phyloP scores from a whole-genome alignment of 805 yeast species.

The Wickerhamomyces xylosicus region DNA sequence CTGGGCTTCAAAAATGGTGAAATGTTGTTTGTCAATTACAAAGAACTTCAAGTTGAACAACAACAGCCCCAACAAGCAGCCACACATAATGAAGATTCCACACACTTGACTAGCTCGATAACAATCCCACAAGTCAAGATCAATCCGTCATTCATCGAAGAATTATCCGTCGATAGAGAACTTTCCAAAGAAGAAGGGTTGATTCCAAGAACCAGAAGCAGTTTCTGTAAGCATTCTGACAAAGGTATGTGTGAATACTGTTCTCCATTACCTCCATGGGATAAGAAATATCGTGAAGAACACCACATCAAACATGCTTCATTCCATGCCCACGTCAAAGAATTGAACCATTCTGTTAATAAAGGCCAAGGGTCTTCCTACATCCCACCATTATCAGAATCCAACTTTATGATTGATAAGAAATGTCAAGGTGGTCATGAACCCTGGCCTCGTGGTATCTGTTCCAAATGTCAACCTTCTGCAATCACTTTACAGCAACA shows the following conservation, averaged over 20 bases:
- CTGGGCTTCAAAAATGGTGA: conserved; percentile 40
- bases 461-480: conserved; percentile 94
- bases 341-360: conserved; percentile 56
- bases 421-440: conserved; percentile 74
- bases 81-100: not conserved
- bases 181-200: conserved; percentile 64
- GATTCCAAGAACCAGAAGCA: conserved; percentile 50
- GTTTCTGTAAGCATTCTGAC: conserved; percentile 76
- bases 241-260: conserved; percentile 98
- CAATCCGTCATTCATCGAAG: conserved; percentile 27
- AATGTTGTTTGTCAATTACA: conserved; percentile 29
- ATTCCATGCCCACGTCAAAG: conserved; percentile 72
- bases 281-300: conserved; percentile 60
- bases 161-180: conserved; percentile 54
- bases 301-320: conserved; percentile 81
- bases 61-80: conserved; percentile 1
- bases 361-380: conserved; percentile 51
- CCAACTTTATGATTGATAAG: conserved; percentile 52
- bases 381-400: conserved; percentile 70
- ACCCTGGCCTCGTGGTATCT: conserved; percentile 92
- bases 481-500: conserved; percentile 90
- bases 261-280: conserved; percentile 94
- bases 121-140: conserved; percentile 4
- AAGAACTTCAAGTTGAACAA: conserved; percentile 1
- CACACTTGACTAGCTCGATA: conserved; percentile 3